Evolutionary conservation across 2,329 filamentous ascomycete genomes (phyloP).

Genomic region (Mycogone perniciosa): DNA sequence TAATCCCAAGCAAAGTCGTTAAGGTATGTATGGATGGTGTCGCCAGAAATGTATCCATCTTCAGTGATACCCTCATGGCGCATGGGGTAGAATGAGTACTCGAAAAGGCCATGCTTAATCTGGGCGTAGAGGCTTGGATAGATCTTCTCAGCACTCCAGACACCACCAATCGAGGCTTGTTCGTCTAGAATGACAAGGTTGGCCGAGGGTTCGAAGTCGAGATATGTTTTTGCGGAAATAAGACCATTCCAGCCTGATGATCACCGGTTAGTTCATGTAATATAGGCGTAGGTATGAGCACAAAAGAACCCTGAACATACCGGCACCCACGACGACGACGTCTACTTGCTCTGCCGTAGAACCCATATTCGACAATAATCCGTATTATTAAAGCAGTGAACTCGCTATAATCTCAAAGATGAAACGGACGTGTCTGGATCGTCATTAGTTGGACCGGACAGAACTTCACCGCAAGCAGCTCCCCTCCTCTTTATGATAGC

Average conservation of each 20-base stretch:
- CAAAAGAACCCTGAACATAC: conserved; percentile 1
- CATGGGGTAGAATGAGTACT: conserved; percentile 30
- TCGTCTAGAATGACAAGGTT: conserved; percentile 23
- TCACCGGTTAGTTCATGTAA: not conserved
- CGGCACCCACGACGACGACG: conserved; percentile 13
- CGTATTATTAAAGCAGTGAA: too few species aligned
- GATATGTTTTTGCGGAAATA: conserved; percentile 23
- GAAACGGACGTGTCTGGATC: too few species aligned
- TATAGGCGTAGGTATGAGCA: not conserved
- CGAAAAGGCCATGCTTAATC: conserved; percentile 26
- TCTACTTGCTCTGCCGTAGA: conserved; percentile 7
- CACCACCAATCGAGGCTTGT: conserved; percentile 19
- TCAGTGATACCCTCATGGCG: conserved; percentile 20
- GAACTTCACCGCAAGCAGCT: not conserved
- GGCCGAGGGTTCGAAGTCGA: conserved; percentile 19
- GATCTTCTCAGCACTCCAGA: conserved; percentile 22
- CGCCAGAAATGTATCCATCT: conserved; percentile 24
- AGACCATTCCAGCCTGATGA: conserved; percentile 23
- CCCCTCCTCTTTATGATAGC: not conserved
- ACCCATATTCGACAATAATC: not conserved
- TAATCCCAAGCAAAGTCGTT: conserved; percentile 22
- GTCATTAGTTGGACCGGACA: too few species aligned
- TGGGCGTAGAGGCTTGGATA: conserved; percentile 28
- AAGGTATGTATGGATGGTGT: conserved; percentile 25
- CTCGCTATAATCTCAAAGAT: too few species aligned